Evolutionary conservation across 495 filamentous ascomycete genomes (phyloP).

Genomic region (Penicillium turbatum): DNA sequence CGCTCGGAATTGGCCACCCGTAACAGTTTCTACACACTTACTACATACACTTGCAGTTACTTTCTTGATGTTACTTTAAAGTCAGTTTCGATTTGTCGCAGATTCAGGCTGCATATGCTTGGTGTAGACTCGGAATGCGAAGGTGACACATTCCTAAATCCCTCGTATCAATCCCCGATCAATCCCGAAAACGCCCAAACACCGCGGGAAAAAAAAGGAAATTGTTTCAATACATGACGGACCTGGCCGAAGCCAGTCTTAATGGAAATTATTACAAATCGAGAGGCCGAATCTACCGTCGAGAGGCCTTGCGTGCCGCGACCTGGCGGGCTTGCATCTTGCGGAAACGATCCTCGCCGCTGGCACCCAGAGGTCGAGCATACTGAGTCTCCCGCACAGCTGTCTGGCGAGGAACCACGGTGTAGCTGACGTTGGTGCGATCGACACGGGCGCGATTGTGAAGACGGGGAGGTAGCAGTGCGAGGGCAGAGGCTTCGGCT

Average conservation of each 20-base stretch:
- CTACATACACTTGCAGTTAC: not conserved
- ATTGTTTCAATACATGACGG: conserved; percentile 8
- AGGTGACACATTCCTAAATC: conserved; percentile 1
- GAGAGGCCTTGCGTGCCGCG: conserved; percentile 46
- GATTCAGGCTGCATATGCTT: conserved; percentile 5
- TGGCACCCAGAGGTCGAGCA: conserved; percentile 63
- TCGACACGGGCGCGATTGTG: conserved; percentile 70
- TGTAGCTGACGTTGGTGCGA: conserved; percentile 71
- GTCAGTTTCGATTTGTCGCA: not conserved
- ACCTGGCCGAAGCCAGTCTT: not conserved
- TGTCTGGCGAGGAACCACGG: conserved; percentile 66
- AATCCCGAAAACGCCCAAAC: conserved; percentile 12
- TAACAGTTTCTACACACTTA: not conserved
- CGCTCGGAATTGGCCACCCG: conserved; percentile 1
- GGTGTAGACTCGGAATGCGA: conserved; percentile 3
- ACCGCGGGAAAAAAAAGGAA: conserved; percentile 10
- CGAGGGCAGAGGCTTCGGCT: conserved; percentile 63
- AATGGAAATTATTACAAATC: conserved; percentile 2
- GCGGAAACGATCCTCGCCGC: conserved; percentile 75
- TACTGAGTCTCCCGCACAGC: conserved; percentile 47
- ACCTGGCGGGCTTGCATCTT: conserved; percentile 72
- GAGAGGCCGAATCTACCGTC: conserved; percentile 18
- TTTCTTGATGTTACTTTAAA: not conserved
- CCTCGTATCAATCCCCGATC: conserved; percentile 8
- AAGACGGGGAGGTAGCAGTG: conserved; percentile 63